phyloP scores from a whole-genome alignment of 345 rosid genomes.

The Erodium maritimum region DNA sequence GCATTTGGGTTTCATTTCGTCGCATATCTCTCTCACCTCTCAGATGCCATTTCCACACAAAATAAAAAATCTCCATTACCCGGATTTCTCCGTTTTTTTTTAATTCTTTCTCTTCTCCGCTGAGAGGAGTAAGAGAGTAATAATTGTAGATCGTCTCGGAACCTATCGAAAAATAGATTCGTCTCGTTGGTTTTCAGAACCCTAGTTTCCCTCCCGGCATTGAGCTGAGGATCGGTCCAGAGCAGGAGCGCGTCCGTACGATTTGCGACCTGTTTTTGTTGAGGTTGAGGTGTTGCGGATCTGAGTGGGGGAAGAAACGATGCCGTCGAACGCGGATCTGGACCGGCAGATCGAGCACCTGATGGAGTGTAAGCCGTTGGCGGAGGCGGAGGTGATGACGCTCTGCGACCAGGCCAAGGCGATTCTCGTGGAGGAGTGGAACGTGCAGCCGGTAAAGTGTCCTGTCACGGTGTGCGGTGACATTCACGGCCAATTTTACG shows the following conservation, averaged over 20 bases:
- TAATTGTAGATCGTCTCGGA: neutral
- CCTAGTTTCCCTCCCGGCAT: neutral
- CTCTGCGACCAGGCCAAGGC: slow-evolving; percentile 95
- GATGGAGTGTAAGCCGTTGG: slow-evolving; percentile 10
- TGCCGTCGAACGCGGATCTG: neutral
- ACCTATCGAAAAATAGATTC: neutral
- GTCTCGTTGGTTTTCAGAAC: neutral
- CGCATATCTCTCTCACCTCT: neutral
- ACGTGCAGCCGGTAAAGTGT: slow-evolving; percentile 98
- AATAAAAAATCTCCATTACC: neutral
- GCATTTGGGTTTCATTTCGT: neutral
- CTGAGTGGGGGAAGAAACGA: neutral
- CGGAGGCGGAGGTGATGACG: slow-evolving; percentile 81
- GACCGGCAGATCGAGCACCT: neutral
- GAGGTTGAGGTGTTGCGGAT: neutral
- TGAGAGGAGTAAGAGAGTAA: neutral
- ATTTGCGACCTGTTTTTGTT: neutral
- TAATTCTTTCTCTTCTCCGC: neutral
- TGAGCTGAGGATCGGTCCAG: neutral
- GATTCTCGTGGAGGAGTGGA: slow-evolving; percentile 96
- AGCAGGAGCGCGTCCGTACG: neutral
- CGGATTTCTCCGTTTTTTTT: neutral
- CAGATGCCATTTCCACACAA: neutral
- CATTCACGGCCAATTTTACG: slow-evolving; percentile 98
- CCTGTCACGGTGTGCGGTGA: slow-evolving; percentile 99